Conservation (phyloP, 169 alveolate genomes). For the Babesia gibsoni region DNA sequence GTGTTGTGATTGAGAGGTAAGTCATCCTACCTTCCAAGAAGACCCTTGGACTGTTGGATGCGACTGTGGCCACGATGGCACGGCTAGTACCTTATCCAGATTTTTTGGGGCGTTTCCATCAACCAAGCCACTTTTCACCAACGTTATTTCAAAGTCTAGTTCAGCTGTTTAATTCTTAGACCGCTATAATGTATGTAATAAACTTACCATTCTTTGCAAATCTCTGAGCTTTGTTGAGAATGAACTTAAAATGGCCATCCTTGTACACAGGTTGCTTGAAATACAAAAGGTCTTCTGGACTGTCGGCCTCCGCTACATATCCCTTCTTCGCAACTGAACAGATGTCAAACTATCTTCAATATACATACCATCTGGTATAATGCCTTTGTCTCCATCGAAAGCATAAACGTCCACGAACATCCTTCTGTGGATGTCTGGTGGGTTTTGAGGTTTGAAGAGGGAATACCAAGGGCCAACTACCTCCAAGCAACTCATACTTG, state of each 20-base stretch:
- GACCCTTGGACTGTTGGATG: slow-evolving; percentile 42
- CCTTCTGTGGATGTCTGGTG: slow-evolving; percentile 34
- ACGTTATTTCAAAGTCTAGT: slow-evolving; percentile 17
- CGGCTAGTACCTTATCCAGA: slow-evolving; percentile 36
- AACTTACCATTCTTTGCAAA: neutral
- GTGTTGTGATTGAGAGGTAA: neutral
- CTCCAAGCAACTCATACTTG: slow-evolving; percentile 50
- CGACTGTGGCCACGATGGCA: slow-evolving; percentile 57
- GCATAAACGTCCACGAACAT: slow-evolving; percentile 31
- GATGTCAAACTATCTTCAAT: neutral
- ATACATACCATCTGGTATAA: slow-evolving; percentile 52
- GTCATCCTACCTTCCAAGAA: slow-evolving; percentile 36
- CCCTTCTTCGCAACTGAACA: slow-evolving; percentile 10
- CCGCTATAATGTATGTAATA: neutral
- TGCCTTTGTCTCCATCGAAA: slow-evolving; percentile 33
- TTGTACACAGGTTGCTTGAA: slow-evolving; percentile 12
- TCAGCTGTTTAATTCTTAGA: slow-evolving; percentile 3
- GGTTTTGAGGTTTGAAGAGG: slow-evolving; percentile 34
- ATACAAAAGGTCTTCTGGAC: neutral
- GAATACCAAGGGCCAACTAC: slow-evolving; percentile 60
- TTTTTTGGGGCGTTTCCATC: slow-evolving; percentile 49
- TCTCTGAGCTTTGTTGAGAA: neutral
- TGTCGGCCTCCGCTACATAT: neutral
- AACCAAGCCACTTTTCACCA: slow-evolving; percentile 9
- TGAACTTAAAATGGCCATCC: slow-evolving; percentile 21